Evolutionary conservation across 164 flowering plant genomes (phyloP), one percentile per base, ranked within the genome.

Genomic region (Tinospora cordifolia): DNA sequence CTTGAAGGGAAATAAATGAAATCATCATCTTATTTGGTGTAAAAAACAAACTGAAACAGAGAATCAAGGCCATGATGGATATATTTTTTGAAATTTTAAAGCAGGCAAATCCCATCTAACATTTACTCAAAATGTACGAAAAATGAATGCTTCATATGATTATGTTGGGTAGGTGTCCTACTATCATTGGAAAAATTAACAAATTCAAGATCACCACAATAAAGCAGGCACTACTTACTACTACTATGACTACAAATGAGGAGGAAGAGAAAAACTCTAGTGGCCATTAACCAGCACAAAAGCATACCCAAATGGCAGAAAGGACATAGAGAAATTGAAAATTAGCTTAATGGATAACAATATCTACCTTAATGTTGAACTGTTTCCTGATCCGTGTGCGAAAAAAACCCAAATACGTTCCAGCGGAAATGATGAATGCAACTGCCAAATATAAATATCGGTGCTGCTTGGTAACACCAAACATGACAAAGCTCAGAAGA

Each of bases 281-380:
- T 30, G 36, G 36, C 36, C 21, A 66, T 36, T 8, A 44, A 27
- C 22, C 39, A 64, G 21, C 27, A 71, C 36, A 49, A 25, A 70
- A 26, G 41, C 30, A 30, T 30, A 71, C 40, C 40, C 34, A 22
- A 36, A 8, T 34, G 6, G 24, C 40, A 63, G 40, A 36, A 8
- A 63, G 6, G 24, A 3, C n/a, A 58, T n/a, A 58, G 24, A 58
- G 46, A n/a, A 34, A 27, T 13, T 13, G 7, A 8, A 51, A 0
- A 19, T 15, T 6, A 27, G 44, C 24, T 30, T 14, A 41, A 70
- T 27, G 11, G 4, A 58, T 19, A 67, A 6, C 38, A 67, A 67
- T 63, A 41, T 87, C 71, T 73, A 91, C 97, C 88, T 81, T 78
- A 62, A 93, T 91, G 63, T 93, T 91, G 66, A 93, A 93, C 72